Base-by-base conservation (phyloP, 345 rosid species). In the Boechera divaricarpa region DNA sequence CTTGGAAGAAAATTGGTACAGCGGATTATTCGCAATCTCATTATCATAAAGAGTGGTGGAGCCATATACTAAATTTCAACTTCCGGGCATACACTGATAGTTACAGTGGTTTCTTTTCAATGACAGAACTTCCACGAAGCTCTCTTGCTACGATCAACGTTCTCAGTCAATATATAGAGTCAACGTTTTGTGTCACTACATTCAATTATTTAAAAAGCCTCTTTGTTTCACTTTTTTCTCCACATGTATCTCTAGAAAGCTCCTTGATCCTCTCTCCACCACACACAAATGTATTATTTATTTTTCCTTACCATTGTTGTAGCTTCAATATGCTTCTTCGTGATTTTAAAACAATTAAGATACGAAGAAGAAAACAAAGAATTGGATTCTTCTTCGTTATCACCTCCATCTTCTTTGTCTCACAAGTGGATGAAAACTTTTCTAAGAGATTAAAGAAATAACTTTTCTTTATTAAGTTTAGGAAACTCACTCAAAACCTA, bases 101-200 rank as follows among this genome's bases (percentile, higher is more conserved):
- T 24, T 52, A 52, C 56, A 4, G 2, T 52, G 56, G 21, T 52
- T 24, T 51, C 12, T 51, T 21, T 47, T 52, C 13, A 26, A 24
- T 51, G 29, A 21, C 33, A 8, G 5, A 24, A 11, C 31, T 53
- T 53, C 32, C 6, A 53, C 15, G 33, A 54, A 54, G 58, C 58
- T 54, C 58, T 26, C 58, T 26, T 54, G 58, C 58, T 54, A 26
- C 4, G 59, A 54, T 54, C 59, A 54, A 54, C 57, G 32, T 26
- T 24, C 32, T 53, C 15, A 52, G 32, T 26, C 33, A 54, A 5
- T 54, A 54, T 26, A 5, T 26, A 18, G 10, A 49, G 54, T 49
- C 28, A 49, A 49, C 58, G 32, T 5, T 10, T 53, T 53, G 58
- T 53, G 33, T 53, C 58, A 53, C 32, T 4, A 45, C 5, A 4